Conservation (phyloP, 2,329 filamentous ascomycete species). For the Ophiostoma triangulosporum region DNA sequence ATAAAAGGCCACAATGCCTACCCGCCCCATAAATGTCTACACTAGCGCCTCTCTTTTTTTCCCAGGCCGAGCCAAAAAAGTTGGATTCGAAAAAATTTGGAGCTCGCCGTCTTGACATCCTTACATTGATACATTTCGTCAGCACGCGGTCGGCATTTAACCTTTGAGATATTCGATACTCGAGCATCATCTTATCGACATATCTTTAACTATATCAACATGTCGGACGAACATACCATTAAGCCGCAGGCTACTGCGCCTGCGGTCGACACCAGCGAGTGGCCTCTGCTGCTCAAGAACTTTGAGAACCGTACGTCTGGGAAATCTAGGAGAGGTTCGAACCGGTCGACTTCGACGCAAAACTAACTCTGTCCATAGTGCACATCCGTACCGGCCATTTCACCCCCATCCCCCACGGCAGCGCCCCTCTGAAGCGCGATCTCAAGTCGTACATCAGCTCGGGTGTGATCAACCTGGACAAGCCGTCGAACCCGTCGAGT, state of each 20-base stretch:
- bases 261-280: conserved; percentile 69
- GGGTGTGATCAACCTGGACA: conserved; percentile 96
- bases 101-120: background rate
- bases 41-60: conserved; percentile 11
- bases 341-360: no score
- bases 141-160: no score
- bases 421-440: conserved; percentile 81
- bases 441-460: conserved; percentile 95
- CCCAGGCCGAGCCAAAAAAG: conserved; percentile 1
- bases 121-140: background rate
- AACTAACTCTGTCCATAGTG: conserved; percentile 40
- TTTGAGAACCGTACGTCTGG: conserved; percentile 71
- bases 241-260: conserved; percentile 79
- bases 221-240: conserved; percentile 63
- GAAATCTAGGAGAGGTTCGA: conserved; percentile 2
- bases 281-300: conserved; percentile 91
- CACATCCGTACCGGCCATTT: conserved; percentile 91
- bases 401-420: conserved; percentile 89
- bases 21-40: conserved; percentile 7
- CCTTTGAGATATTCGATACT: background rate
- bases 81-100: conserved; percentile 7
- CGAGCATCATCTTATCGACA: background rate
- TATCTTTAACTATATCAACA: background rate
- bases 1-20: background rate
- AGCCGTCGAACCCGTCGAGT: conserved; percentile 92